Percentiles rank a stretch among this genome's conserved stretches.
These are phyloP conservation scores for Turnera subulata DNA, from an alignment of 345 rosid genomes.

Conservation along the genomic window DNA sequence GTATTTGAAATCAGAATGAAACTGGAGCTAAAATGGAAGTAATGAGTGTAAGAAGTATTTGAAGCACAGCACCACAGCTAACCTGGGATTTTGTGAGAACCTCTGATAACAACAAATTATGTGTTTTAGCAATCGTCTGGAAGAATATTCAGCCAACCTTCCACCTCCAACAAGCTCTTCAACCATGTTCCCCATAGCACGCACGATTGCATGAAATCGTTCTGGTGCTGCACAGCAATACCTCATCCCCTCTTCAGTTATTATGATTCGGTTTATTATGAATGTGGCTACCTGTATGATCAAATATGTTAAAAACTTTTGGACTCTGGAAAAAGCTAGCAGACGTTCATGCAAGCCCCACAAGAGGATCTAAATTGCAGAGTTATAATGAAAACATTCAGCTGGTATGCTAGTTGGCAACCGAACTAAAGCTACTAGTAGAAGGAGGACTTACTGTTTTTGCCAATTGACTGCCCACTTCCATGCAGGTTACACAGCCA, in stretches of 20 bases:
- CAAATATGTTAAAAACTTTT: background rate
- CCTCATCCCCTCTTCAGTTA: constrained; percentile 32
- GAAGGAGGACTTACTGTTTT: constrained; percentile 49
- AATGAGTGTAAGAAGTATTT: background rate
- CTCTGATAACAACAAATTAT: constrained; percentile 41
- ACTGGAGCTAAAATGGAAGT: too few species aligned
- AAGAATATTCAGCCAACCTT: constrained; percentile 1
- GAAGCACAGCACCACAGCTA: background rate
- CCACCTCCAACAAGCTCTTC: constrained; percentile 11
- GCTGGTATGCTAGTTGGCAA: background rate
- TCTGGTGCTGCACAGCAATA: constrained; percentile 38
- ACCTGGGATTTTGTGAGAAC: constrained; percentile 53
- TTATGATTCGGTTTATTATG: constrained; percentile 36
- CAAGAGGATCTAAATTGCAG: background rate
- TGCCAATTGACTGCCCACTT: constrained; percentile 37
- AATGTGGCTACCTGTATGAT: constrained; percentile 42
- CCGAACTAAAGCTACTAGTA: background rate
- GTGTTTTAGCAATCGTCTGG: constrained; percentile 26
- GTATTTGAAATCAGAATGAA: background rate
- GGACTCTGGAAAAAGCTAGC: constrained; percentile 4
- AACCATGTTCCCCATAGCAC: constrained; percentile 24
- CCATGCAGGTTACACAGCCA: constrained; percentile 43
- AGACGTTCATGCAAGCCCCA: background rate
- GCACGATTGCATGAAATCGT: constrained; percentile 25
- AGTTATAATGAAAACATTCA: background rate